Percentiles rank a stretch among this genome's conserved stretches.
Conservation (phyloP, 2,329 filamentous ascomycete species). For the Uncinocarpus reesii region DNA sequence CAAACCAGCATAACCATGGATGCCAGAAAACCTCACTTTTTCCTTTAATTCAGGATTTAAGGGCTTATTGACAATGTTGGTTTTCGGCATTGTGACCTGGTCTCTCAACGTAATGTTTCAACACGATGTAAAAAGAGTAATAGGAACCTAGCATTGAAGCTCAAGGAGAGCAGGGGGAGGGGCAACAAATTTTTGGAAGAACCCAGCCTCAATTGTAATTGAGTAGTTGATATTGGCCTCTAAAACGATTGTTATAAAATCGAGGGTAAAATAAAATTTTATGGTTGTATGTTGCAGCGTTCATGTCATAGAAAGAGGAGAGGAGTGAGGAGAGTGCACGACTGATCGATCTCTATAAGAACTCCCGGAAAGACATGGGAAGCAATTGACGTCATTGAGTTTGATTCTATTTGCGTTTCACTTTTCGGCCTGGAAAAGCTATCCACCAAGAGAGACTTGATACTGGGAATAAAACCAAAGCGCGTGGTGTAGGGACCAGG, state of each 20-base stretch:
- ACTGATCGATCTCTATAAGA: conserved; percentile 2
- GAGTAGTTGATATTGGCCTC: too few species aligned
- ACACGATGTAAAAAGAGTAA: not conserved
- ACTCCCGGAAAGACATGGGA: not conserved
- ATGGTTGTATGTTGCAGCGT: too few species aligned
- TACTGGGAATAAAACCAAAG: not conserved
- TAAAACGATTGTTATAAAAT: not conserved
- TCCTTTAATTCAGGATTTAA: conserved; percentile 11
- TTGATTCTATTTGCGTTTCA: not conserved
- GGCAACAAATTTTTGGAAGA: too few species aligned
- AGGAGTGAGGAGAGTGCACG: not conserved
- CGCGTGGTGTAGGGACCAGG: not conserved
- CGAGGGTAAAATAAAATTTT: not conserved
- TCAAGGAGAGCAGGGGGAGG: too few species aligned
- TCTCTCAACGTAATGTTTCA: not conserved
- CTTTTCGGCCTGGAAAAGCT: not conserved
- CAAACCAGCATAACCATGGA: not conserved
- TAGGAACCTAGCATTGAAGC: not conserved
- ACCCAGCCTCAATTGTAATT: too few species aligned
- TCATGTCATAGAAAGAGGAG: not conserved
- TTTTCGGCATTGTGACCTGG: conserved; percentile 2
- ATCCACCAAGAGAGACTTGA: not conserved
- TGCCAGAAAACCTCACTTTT: not conserved
- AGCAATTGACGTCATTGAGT: conserved; percentile 9
- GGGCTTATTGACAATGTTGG: conserved; percentile 13